Evolutionary conservation across 2,329 filamentous ascomycete species (phyloP).

Genomic region (Calonectria pteridis): DNA sequence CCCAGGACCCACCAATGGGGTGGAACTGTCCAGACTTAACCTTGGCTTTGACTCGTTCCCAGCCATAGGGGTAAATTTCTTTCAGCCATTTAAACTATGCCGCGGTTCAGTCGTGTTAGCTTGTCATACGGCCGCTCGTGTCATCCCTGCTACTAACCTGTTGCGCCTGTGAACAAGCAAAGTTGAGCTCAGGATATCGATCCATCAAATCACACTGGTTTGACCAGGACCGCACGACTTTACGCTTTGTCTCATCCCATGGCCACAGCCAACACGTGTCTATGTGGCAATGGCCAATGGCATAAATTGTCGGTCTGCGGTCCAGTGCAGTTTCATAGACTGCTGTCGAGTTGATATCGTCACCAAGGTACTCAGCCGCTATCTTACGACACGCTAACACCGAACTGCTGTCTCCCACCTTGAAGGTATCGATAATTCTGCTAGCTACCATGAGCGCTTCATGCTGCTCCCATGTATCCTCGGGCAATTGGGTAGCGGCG

Average conservation of each 20-base stretch:
- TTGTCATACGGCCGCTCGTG: too few relatives aligned
- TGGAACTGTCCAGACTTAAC: slow-evolving; percentile 93
- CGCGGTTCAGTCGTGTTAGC: slow-evolving; percentile 65
- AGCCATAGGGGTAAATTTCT: slow-evolving; percentile 86
- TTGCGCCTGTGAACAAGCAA: slow-evolving; percentile 95
- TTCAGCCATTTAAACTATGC: slow-evolving; percentile 90
- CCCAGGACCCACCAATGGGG: slow-evolving; percentile 97
- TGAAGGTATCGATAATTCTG: slow-evolving; percentile 89
- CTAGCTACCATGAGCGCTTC: slow-evolving; percentile 87
- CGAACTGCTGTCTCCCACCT: slow-evolving; percentile 81
- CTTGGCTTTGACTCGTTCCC: slow-evolving; percentile 90
- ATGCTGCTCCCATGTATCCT: slow-evolving; percentile 90
- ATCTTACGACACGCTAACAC: slow-evolving; percentile 86
- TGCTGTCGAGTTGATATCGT: slow-evolving; percentile 10
- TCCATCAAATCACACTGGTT: slow-evolving; percentile 97
- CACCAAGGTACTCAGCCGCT: slow-evolving; percentile 57
- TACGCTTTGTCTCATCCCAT: slow-evolving; percentile 97
- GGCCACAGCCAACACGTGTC: slow-evolving; percentile 99
- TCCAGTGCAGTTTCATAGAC: slow-evolving; percentile 14
- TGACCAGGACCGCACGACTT: slow-evolving; percentile 94
- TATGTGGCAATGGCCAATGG: slow-evolving; percentile 96
- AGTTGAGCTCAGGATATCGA: slow-evolving; percentile 91
- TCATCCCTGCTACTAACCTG: slow-evolving; percentile 71
- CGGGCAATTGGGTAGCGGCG: slow-evolving; percentile 90
- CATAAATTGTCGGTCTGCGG: slow-evolving; percentile 89